These are phyloP conservation scores for Ceratobasidium papillatum DNA, from an alignment of 1,284 basidiomycete genomes.

Conservation along the genomic window DNA sequence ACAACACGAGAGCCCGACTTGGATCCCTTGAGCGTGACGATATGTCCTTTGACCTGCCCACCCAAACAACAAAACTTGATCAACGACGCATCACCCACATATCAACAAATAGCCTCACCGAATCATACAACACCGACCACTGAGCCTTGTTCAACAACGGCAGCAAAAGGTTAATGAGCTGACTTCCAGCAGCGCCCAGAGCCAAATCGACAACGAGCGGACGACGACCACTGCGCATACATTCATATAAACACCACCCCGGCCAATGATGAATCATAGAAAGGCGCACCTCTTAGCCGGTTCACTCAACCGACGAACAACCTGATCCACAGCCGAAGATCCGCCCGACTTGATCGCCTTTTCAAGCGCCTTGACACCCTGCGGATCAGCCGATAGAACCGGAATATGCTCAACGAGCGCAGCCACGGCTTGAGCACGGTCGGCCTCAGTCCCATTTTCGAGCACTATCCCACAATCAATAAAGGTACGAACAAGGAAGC, in stretches of 20 bases:
- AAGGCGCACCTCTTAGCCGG: conserved; percentile 73
- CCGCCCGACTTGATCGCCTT: conserved; percentile 85
- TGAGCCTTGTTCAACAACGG: conserved; percentile 84
- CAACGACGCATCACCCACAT: neutral
- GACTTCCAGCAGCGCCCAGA: conserved; percentile 80
- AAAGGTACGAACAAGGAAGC: conserved; percentile 7
- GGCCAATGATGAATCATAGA: neutral
- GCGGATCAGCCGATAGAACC: conserved; percentile 79
- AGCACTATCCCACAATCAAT: conserved; percentile 60
- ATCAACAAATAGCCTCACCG: conserved; percentile 52
- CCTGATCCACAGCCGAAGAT: conserved; percentile 66
- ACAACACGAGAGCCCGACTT: conserved; percentile 88
- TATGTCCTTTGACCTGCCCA: conserved; percentile 71
- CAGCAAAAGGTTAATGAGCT: conserved; percentile 78
- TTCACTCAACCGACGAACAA: conserved; percentile 81
- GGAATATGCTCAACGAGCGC: conserved; percentile 75
- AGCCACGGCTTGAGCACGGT: conserved; percentile 73
- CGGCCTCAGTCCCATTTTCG: conserved; percentile 77
- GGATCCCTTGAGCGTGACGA: conserved; percentile 82
- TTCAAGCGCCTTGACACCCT: conserved; percentile 81
- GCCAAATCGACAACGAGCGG: conserved; percentile 85
- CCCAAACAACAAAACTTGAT: neutral
- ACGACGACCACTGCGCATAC: conserved; percentile 65
- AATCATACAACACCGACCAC: conserved; percentile 76
- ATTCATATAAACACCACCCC: conserved; percentile 36